Evolutionary conservation across 1,139 yeast genomes (phyloP).

Genomic region (Sugiyamaella japonica): DNA sequence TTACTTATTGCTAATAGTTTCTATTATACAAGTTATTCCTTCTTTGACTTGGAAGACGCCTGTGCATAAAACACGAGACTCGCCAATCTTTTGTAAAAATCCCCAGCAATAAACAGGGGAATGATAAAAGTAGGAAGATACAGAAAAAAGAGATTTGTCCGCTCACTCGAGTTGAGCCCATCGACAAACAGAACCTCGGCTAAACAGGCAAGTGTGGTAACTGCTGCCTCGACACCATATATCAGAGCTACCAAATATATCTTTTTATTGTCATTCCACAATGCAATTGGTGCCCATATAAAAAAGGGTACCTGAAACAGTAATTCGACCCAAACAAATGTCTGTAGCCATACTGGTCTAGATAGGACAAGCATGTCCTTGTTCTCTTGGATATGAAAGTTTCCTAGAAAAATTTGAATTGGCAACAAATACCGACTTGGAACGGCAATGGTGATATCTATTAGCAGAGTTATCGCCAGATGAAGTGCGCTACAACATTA

Average conservation of each 20-base stretch:
- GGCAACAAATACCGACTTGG: constrained; percentile 52
- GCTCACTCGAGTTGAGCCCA: constrained; percentile 43
- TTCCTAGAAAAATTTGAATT: constrained; percentile 51
- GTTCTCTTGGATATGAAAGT: constrained; percentile 61
- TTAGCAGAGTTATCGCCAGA: constrained; percentile 68
- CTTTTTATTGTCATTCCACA: constrained; percentile 35
- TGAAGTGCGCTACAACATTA: constrained; percentile 49
- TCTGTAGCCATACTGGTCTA: constrained; percentile 67
- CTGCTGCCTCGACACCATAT: constrained; percentile 75
- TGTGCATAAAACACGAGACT: constrained; percentile 9
- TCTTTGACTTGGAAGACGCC: neutral
- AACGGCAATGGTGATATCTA: constrained; percentile 72
- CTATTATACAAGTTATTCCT: neutral
- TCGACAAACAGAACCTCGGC: constrained; percentile 35
- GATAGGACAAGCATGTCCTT: constrained; percentile 65
- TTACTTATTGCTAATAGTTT: too few relatives aligned
- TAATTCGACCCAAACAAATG: constrained; percentile 71
- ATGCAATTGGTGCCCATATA: constrained; percentile 44
- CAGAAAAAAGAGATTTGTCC: constrained; percentile 48
- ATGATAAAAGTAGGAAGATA: constrained; percentile 69
- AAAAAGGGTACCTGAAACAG: constrained; percentile 78
- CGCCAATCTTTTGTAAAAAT: constrained; percentile 41
- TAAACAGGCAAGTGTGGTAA: constrained; percentile 68
- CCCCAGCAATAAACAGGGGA: constrained; percentile 58
- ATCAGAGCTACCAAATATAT: constrained; percentile 56